Conservation (phyloP, 768 basidiomycete genomes). For the Crassisporium funariophilum region DNA sequence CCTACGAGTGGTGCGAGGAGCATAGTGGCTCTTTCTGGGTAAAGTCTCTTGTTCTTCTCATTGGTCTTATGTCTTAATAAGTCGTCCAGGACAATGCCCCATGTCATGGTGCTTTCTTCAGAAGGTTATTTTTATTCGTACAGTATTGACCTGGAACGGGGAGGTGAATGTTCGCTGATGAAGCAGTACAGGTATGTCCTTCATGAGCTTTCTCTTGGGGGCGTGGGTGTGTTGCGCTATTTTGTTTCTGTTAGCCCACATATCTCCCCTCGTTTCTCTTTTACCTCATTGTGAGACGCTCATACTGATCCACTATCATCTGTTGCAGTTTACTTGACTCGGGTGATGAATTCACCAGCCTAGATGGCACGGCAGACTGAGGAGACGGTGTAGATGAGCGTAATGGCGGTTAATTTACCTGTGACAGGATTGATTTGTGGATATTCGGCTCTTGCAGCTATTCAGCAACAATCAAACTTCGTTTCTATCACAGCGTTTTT, state of each 20-base stretch:
- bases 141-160: conserved; percentile 92
- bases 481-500: too few relatives aligned
- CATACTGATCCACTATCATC: not conserved
- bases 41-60: conserved; percentile 29
- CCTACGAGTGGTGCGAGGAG: conserved; percentile 79
- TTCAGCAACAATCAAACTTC: too few relatives aligned
- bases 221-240: not conserved
- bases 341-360: conserved; percentile 27
- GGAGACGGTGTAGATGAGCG: too few relatives aligned
- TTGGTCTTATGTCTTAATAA: not conserved
- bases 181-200: conserved; percentile 80
- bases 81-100: conserved; percentile 79
- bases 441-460: too few relatives aligned
- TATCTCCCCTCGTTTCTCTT: too few relatives aligned
- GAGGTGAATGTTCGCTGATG: conserved; percentile 93
- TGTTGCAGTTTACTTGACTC: conserved; percentile 35
- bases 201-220: too few relatives aligned
- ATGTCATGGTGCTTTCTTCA: conserved; percentile 95
- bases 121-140: conserved; percentile 97
- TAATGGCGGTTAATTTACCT: too few relatives aligned
- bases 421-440: too few relatives aligned
- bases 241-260: not conserved
- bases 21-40: conserved; percentile 90
- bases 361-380: too few relatives aligned
- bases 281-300: not conserved